Conservation (phyloP, 805 yeast genomes). For the Zygotorulaspora chibaensis region DNA sequence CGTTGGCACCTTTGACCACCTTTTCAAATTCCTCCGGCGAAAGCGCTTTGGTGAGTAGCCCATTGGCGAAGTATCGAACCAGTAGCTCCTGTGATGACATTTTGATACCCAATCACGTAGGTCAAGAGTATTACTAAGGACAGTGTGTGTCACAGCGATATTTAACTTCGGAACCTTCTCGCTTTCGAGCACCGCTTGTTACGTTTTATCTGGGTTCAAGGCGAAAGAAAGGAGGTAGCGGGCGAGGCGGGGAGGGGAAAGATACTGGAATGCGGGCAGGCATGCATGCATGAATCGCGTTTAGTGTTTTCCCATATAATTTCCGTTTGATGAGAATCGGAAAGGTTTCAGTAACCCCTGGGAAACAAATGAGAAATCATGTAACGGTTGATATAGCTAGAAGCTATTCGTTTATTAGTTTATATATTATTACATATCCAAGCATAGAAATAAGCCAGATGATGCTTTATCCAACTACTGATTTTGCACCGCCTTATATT, state of each 20-base stretch:
- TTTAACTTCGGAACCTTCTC: not conserved
- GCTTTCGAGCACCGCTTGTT: too few relatives aligned
- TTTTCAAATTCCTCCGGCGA: slow-evolving; percentile 7
- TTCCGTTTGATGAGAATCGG: not conserved
- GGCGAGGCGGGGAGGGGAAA: too few relatives aligned
- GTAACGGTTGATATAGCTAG: too few relatives aligned
- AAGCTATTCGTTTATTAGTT: not conserved
- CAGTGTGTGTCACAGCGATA: not conserved
- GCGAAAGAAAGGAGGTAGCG: too few relatives aligned
- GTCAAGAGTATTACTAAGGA: not conserved
- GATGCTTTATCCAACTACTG: too few relatives aligned
- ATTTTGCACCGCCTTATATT: slow-evolving; percentile 9
- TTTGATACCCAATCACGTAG: not conserved
- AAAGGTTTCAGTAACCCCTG: not conserved
- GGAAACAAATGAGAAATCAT: not conserved
- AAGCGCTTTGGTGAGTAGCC: slow-evolving; percentile 4
- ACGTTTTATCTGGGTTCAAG: too few relatives aligned
- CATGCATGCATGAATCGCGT: too few relatives aligned
- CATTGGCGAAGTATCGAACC: slow-evolving; percentile 1
- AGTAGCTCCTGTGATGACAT: slow-evolving; percentile 11
- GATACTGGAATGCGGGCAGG: too few relatives aligned
- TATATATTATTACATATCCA: not conserved
- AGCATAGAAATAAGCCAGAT: not conserved
- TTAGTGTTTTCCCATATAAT: too few relatives aligned
- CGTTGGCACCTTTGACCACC: slow-evolving; percentile 3